These are phyloP conservation scores for Fusarium tanahbumbuense DNA, from an alignment of 2,329 filamentous ascomycete genomes.

Conservation along the genomic window DNA sequence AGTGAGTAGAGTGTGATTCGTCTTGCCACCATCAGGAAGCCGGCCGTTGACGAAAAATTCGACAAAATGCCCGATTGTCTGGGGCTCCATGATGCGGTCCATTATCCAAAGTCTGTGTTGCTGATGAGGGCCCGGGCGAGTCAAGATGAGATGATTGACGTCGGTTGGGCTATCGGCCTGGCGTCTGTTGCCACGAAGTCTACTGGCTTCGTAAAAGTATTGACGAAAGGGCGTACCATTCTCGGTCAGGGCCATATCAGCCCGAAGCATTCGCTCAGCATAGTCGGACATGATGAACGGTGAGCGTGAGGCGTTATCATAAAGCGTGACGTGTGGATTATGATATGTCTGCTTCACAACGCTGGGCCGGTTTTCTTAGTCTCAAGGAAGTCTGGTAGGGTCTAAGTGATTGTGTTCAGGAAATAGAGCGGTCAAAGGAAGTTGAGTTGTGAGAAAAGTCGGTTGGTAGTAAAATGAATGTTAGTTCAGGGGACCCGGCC, in stretches of 20 bases:
- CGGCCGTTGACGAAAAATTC: conserved; percentile 24
- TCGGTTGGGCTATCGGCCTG: conserved; percentile 1
- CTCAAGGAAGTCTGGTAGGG: fast-evolving
- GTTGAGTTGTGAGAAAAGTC: neutral
- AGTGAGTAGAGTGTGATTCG: conserved; percentile 10
- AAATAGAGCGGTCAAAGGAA: neutral
- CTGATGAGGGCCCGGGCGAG: neutral
- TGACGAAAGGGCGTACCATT: conserved; percentile 1
- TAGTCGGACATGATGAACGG: neutral
- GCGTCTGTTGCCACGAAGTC: conserved; percentile 10
- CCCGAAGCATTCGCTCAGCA: neutral
- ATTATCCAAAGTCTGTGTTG: conserved; percentile 33
- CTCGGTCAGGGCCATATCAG: conserved; percentile 19
- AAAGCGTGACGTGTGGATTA: too few relatives aligned
- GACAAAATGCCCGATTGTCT: conserved; percentile 38
- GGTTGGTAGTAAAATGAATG: neutral
- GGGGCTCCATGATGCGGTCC: conserved; percentile 42
- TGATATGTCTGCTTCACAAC: neutral
- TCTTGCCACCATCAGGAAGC: conserved; percentile 17
- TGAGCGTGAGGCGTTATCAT: neutral
- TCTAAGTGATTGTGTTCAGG: neutral
- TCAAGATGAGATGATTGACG: neutral
- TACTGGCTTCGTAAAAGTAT: neutral
- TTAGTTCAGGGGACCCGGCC: neutral
- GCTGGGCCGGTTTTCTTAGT: fast-evolving